A percentile compares a stretch with the other conserved stretches of the same genome.
Conservation (phyloP, 2,329 filamentous ascomycete species). For the Claviceps pazoutovae region DNA sequence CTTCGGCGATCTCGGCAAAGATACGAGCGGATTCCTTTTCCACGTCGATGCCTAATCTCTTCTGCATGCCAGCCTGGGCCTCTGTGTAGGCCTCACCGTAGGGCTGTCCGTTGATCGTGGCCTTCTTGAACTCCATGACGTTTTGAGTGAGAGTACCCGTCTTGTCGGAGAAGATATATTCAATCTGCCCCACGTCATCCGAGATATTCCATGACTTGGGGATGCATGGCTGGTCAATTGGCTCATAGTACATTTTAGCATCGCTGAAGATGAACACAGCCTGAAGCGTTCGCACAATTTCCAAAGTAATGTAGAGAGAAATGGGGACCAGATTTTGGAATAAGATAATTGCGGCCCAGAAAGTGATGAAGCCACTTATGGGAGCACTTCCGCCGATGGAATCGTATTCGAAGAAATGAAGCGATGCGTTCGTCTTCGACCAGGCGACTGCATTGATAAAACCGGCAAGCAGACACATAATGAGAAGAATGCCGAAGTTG, state of each 20-base stretch:
- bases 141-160: slow-evolving; percentile 94
- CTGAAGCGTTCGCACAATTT: slow-evolving; percentile 86
- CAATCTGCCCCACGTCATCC: slow-evolving; percentile 92
- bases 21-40: slow-evolving; percentile 65
- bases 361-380: slow-evolving; percentile 86
- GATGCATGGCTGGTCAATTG: slow-evolving; percentile 84
- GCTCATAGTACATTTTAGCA: slow-evolving; percentile 91
- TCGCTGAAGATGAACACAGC: slow-evolving; percentile 98
- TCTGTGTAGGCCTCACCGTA: slow-evolving; percentile 98
- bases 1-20: slow-evolving; percentile 62
- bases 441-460: slow-evolving; percentile 77
- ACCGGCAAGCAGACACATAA: slow-evolving; percentile 78
- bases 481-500: slow-evolving; percentile 81
- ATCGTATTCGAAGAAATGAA: slow-evolving; percentile 72
- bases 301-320: slow-evolving; percentile 91
- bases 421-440: slow-evolving; percentile 59
- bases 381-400: slow-evolving; percentile 62
- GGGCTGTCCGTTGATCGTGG: slow-evolving; percentile 84
- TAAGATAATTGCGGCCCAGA: slow-evolving; percentile 86
- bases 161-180: slow-evolving; percentile 99
- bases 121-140: slow-evolving; percentile 99
- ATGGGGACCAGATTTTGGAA: slow-evolving; percentile 99
- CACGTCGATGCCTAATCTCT: slow-evolving; percentile 74
- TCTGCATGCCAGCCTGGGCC: slow-evolving; percentile 91
- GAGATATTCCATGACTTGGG: slow-evolving; percentile 99